Evolutionary conservation across 352 stramenopile species (phyloP).

Genomic region (Peronospora farinosa): DNA sequence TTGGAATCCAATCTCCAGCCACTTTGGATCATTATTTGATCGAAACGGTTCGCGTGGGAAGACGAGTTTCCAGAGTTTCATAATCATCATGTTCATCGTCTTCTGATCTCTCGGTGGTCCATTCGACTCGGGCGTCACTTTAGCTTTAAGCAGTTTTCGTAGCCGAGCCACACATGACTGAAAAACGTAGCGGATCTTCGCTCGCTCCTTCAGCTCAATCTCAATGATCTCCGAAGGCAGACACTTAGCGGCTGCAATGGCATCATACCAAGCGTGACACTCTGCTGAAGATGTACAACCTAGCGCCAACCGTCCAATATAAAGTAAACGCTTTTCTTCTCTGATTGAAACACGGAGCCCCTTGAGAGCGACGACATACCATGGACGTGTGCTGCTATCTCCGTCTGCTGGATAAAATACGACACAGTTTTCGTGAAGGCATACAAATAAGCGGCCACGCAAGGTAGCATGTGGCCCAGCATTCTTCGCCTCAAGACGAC

Average conservation of each 20-base stretch:
- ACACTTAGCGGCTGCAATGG: conserved; percentile 52
- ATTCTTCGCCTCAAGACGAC: conserved; percentile 65
- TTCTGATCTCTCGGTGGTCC: conserved; percentile 64
- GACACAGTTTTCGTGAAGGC: conserved; percentile 71
- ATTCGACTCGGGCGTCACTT: conserved; percentile 69
- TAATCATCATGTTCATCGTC: conserved; percentile 75
- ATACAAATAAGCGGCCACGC: conserved; percentile 68
- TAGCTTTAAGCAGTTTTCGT: conserved; percentile 68
- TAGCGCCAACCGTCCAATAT: conserved; percentile 55
- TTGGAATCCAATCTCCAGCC: conserved; percentile 82
- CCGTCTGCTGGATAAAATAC: conserved; percentile 71
- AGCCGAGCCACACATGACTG: conserved; percentile 58
- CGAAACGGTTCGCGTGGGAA: conserved; percentile 60
- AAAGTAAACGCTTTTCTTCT: conserved; percentile 60
- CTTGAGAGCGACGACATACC: conserved; percentile 70
- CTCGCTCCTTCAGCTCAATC: conserved; percentile 70
- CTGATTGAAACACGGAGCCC: conserved; percentile 58
- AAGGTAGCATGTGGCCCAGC: conserved; percentile 69
- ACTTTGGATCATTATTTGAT: conserved; percentile 67
- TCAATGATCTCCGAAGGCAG: conserved; percentile 66
- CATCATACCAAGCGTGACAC: conserved; percentile 66
- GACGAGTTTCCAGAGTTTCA: conserved; percentile 54
- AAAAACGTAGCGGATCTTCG: conserved; percentile 62
- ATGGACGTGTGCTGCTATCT: conserved; percentile 55
- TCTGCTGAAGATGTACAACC: conserved; percentile 46